A percentile compares a stretch with the other conserved stretches of the same genome.
phyloP scores from a whole-genome alignment of 306 rosid genomes.

The Begonia peltatifolia region DNA sequence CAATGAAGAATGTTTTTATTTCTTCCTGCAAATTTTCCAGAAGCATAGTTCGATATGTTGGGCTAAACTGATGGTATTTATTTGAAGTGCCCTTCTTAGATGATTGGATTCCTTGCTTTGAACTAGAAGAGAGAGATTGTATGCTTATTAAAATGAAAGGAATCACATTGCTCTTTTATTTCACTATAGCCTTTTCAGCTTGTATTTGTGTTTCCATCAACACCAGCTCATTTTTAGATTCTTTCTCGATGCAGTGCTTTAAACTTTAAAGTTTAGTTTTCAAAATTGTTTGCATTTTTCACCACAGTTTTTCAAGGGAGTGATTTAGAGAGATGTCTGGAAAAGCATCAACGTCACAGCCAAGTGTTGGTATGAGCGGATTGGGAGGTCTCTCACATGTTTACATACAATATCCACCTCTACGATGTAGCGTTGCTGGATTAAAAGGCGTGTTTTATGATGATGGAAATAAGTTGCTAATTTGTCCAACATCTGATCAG shows the following conservation, averaged over 20 bases:
- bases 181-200: no score
- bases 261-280: neutral
- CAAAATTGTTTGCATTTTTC: conserved; percentile 10
- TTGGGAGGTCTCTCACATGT: conserved; percentile 84
- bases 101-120: no score
- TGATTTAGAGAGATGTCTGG: conserved; percentile 46
- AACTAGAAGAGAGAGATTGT: neutral
- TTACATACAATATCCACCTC: conserved; percentile 67
- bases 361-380: conserved; percentile 52
- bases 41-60: no score
- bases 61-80: no score
- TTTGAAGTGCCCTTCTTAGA: no score
- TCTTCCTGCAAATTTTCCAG: no score
- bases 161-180: neutral
- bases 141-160: neutral
- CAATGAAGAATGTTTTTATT: no score
- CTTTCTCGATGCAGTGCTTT: no score
- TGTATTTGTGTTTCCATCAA: no score
- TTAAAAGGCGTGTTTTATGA: conserved; percentile 71
- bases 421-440: conserved; percentile 51
- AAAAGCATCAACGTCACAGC: conserved; percentile 69
- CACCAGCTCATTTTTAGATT: no score
- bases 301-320: conserved; percentile 5
- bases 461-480: conserved; percentile 71
- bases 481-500: conserved; percentile 70